Base-by-base conservation (phyloP, 2,329 filamentous ascomycete genomes). In the Penicillium concentricum region DNA sequence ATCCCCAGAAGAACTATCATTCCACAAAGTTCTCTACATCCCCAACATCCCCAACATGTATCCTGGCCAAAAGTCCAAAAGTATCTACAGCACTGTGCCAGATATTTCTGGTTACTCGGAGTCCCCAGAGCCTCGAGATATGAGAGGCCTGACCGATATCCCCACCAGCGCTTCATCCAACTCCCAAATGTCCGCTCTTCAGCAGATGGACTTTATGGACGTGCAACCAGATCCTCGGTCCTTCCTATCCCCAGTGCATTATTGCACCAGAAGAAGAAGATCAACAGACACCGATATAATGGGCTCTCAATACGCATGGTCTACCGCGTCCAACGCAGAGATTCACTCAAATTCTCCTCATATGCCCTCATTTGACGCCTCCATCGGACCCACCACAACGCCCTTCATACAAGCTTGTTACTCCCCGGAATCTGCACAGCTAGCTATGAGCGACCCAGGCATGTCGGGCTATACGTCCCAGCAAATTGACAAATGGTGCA, bases 401-500 rank as follows among this genome's bases (percentile, higher is more conserved):
- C 54, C 63, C 8, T 64, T 61, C 35, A 59, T 67, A 38, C 57
- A 58, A 45, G 30, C 55, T 5, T 67, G 61, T 28, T 62, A 59
- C 32, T 39, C 35, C 16, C 59, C 53, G 13, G 51, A 34, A 2
- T 37, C 55, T 18, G 30, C 51, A 2, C 51, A 51, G 3, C n/a
- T 43, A 2, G 16, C 46, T 2, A 47, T 55, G n/a, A 41, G 24
- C 10, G 16, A 38, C 5, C 51, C 51, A 1, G 43, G 10, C 10
- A 18, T 52, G 10, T 59, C 54, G 10, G 60, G 61, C 9, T 66
- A 61, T 12, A 61, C 54, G 6, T 22, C 60, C 0, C 59, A 65
- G 43, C 56, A 66, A 38, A 64, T 67, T 34, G 50, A 63, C 20
- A 59, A 61, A 51, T 64, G 61, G 60, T 66, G 61, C 47, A 61